Base-by-base conservation (phyloP, 1,139 yeast species). In the Magnusiomyces fungicola region DNA sequence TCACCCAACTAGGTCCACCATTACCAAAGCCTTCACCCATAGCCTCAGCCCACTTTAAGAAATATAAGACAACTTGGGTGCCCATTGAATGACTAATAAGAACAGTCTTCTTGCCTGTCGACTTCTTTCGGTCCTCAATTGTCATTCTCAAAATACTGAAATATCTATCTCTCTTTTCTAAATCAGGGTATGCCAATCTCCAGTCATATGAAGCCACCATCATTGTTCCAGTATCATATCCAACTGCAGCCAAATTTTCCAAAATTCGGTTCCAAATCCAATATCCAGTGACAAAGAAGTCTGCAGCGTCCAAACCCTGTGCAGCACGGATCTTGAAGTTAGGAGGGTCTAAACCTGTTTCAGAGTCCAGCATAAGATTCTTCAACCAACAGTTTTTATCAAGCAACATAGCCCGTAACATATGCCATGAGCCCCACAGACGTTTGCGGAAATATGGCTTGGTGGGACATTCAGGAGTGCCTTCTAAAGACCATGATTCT, bases 261-360 rank as follows among this genome's bases (percentile, higher is more conserved):
- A 92, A 72, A 50, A 92, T 79, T 64, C 94, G 92, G 65, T 88
- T 88, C 98, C 98, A 92, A 59, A 92, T 87, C 98, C 98, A 92
- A 67, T 92, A 92, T 0, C 98, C 98, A 3, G 97, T 88, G 66
- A 92, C 81, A 63, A 92, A 92, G 67, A 89, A 92, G 68, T 92
- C 98, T 0, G 96, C 94, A 1, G 97, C 95, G 59, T 92, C 97
- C 67, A 92, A 87, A 0, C 98, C 98, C 63, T 87, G 96, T 0
- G 96, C 94, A 0, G 98, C 95, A 52, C 98, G 72, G 34, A 92
- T 64, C 56, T 75, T 83, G 59, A 86, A 76, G 47, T 83, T 77
- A 0, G 85, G 83, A 0, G 98, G 98, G 64, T 92, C 98, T 40
- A 92, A 69, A 0, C 98, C 98, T 0, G 98, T 90, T 53, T 79